phyloP scores from a whole-genome alignment of 2,329 filamentous ascomycete genomes.

The Coniochaeta pulveracea region DNA sequence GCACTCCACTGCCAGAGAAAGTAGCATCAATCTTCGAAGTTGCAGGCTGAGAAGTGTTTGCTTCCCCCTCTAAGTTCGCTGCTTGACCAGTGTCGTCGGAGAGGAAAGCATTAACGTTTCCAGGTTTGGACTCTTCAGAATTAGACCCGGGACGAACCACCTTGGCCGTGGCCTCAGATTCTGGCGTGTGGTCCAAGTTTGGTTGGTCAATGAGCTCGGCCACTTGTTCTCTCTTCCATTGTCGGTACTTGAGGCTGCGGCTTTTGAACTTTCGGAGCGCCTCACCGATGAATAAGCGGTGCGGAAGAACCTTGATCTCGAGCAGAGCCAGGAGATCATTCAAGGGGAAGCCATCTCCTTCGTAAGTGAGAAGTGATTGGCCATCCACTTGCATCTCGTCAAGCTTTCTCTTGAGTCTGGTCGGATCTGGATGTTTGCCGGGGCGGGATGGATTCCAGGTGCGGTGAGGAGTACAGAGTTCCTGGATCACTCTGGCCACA shows the following conservation, averaged over 20 bases:
- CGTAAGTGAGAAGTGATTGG: conserved; percentile 45
- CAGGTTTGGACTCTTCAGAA: too few relatives aligned
- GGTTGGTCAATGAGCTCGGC: conserved; percentile 6
- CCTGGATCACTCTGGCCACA: conserved; percentile 52
- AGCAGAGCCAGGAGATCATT: conserved; percentile 41
- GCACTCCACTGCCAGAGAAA: too few relatives aligned
- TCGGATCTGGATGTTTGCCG: conserved; percentile 36
- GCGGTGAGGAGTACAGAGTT: conserved; percentile 46
- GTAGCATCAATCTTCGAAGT: too few relatives aligned
- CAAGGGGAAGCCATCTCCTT: conserved; percentile 34
- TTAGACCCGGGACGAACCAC: too few relatives aligned
- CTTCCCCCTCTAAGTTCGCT: too few relatives aligned
- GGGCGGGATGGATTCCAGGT: conserved; percentile 31
- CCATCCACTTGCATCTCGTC: conserved; percentile 56
- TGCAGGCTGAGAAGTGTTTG: too few relatives aligned
- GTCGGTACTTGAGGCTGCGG: conserved; percentile 36
- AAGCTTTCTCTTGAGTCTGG: conserved; percentile 40
- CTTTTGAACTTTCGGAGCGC: conserved; percentile 45
- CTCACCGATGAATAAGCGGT: conserved; percentile 44
- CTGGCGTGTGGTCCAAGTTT: conserved; percentile 11
- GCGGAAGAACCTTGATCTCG: conserved; percentile 43
- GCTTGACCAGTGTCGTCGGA: too few relatives aligned
- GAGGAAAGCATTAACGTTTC: too few relatives aligned
- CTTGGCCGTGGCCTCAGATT: not conserved
- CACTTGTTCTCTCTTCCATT: conserved; percentile 15